These are phyloP conservation scores for Serendipita sp. DNA, from an alignment of 768 basidiomycete genomes.

Conservation along the genomic window DNA sequence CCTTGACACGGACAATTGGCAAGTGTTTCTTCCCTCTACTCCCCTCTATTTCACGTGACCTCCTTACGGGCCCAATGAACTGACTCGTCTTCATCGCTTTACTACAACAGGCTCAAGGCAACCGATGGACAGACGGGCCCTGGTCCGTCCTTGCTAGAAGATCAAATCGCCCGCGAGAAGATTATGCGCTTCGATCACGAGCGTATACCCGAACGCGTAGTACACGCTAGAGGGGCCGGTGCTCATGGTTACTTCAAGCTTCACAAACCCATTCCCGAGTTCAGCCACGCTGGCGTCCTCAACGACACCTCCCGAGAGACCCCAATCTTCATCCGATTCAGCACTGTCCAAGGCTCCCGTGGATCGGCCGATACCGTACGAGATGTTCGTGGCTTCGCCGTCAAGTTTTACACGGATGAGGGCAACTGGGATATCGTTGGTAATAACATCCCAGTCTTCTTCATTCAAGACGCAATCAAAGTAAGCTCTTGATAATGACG, in stretches of 20 bases:
- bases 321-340: slow-evolving; percentile 70
- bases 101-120: slow-evolving; percentile 36
- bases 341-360: slow-evolving; percentile 65
- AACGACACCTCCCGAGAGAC: slow-evolving; percentile 60
- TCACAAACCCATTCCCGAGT: slow-evolving; percentile 51
- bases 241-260: slow-evolving; percentile 78
- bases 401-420: slow-evolving; percentile 69
- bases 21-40: slow-evolving; percentile 9
- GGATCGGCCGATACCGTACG: slow-evolving; percentile 78
- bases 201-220: slow-evolving; percentile 75
- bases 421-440: slow-evolving; percentile 79
- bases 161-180: slow-evolving; percentile 60
- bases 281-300: slow-evolving; percentile 53
- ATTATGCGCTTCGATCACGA: slow-evolving; percentile 74
- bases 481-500: slow-evolving; percentile 9
- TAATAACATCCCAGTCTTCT: slow-evolving; percentile 70
- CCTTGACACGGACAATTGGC: slow-evolving; percentile 54
- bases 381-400: slow-evolving; percentile 78
- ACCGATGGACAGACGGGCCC: slow-evolving; percentile 27
- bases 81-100: not conserved
- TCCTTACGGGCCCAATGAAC: not conserved
- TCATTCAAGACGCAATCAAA: slow-evolving; percentile 69
- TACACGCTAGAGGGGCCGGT: slow-evolving; percentile 46
- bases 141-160: slow-evolving; percentile 67
- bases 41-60: not conserved